Conservation (phyloP, 1,284 basidiomycete species). For the Apiotrichum akiyoshidainum region DNA sequence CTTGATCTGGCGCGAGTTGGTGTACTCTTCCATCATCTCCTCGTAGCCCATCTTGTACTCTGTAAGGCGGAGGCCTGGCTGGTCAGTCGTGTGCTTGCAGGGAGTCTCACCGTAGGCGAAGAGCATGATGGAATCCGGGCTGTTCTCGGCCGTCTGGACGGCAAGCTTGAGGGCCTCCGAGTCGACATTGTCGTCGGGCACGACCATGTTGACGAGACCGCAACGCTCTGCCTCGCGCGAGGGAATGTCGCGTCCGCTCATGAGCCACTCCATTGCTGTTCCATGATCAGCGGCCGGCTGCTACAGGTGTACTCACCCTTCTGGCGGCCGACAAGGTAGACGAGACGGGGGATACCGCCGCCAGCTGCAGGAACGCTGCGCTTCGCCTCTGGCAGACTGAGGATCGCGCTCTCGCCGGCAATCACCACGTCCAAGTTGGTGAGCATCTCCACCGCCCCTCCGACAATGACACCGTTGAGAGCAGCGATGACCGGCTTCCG, state of each 20-base stretch:
- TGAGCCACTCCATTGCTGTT: slow-evolving; percentile 15
- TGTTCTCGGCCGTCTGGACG: slow-evolving; percentile 11
- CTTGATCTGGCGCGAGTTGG: slow-evolving; percentile 1
- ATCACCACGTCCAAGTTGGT: slow-evolving; percentile 18
- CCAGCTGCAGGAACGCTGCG: slow-evolving; percentile 13
- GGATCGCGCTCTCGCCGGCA: slow-evolving; percentile 14
- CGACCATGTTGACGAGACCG: slow-evolving; percentile 15
- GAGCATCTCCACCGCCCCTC: slow-evolving; percentile 21
- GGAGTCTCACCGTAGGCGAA: slow-evolving; percentile 6
- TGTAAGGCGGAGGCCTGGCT: slow-evolving; percentile 10
- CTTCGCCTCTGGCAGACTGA: slow-evolving; percentile 16
- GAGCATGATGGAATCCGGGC: slow-evolving; percentile 13
- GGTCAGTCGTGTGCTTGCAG: neutral
- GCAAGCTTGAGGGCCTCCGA: slow-evolving; percentile 11
- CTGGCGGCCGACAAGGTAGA: slow-evolving; percentile 16
- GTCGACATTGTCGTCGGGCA: slow-evolving; percentile 18
- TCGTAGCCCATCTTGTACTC: slow-evolving; percentile 13
- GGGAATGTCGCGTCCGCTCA: slow-evolving; percentile 17
- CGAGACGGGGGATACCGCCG: slow-evolving; percentile 14
- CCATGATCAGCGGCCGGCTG: neutral
- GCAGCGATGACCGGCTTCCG: slow-evolving; percentile 19
- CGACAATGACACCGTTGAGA: slow-evolving; percentile 10
- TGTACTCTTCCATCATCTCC: slow-evolving; percentile 14
- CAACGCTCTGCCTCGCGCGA: slow-evolving; percentile 8
- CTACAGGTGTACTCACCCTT: slow-evolving; percentile 7